Base-by-base conservation (phyloP, 2,329 filamentous ascomycete species). In the Fonsecaea multimorphosa region DNA sequence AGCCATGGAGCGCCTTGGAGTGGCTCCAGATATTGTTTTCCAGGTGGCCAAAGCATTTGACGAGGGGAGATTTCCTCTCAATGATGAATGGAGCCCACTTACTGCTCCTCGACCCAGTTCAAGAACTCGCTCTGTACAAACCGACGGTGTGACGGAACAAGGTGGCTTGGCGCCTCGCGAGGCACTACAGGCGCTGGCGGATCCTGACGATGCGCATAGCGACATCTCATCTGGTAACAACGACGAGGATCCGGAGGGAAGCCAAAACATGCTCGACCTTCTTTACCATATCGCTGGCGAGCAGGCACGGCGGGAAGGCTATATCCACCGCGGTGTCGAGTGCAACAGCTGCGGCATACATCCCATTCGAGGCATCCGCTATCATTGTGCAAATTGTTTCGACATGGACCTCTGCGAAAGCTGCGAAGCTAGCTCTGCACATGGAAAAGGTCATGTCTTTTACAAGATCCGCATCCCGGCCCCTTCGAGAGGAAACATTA, bases 391-490 rank as follows among this genome's bases (percentile, higher is more conserved):
- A 72, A 98, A 99, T 79, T 99, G 95, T 76, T 88, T 91, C 70
- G 94, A 99, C 78, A 98, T 93, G 75, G 95, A 99, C 76, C 86
- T 99, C 1, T 99, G 95, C 81, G 93, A 97, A 75, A 89, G 89
- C 7, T 99, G 95, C 79, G 94, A 99, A 79, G 82, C 85, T 16
- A 79, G 82, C 72, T 78, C 82, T 64, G 87, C 91, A 4, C 94
- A 97, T 75, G 88, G 86, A 74, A 96, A 94, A 77, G 97, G 93
- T 1, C 95, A 99, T 78, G 87, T 98, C 53, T 98, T 99, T 79
- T 96, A 96, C 84, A 98, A 98, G 78, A 91, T 99, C 74, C 89
- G 89, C 62, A 89, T 98, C 11, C 95, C 95, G 0, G 91, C 93
- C 0, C 92, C 93, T 0, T 72, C 70, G 3, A 51, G 70, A 51